Evolutionary conservation across 1,284 basidiomycete genomes (phyloP).

Genomic region (Ustilago xerochloae): DNA sequence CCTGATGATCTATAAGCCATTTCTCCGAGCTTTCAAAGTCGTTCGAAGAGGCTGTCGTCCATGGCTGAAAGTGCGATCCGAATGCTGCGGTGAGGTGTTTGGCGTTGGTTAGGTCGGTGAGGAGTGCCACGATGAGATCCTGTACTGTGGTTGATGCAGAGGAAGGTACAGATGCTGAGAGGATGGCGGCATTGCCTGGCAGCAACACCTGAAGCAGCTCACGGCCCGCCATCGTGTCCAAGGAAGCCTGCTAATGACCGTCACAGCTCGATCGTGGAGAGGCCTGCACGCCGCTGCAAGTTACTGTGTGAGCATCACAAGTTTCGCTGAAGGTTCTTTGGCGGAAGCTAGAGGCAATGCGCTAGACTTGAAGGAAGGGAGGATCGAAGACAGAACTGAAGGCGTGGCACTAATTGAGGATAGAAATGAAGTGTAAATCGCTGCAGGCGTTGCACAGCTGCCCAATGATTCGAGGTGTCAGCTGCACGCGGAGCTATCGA

Average conservation of each 20-base stretch:
- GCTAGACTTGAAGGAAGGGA: background rate
- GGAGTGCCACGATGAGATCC: slow-evolving; percentile 45
- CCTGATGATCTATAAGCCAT: slow-evolving; percentile 52
- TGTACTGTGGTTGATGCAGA: slow-evolving; percentile 27
- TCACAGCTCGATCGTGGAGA: too few relatives aligned
- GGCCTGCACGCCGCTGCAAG: too few relatives aligned
- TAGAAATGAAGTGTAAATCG: background rate
- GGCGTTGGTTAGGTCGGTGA: slow-evolving; percentile 46
- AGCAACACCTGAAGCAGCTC: slow-evolving; percentile 56
- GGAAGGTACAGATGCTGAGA: slow-evolving; percentile 48
- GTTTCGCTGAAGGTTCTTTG: too few relatives aligned
- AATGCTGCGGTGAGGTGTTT: slow-evolving; percentile 44
- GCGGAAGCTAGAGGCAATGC: too few relatives aligned
- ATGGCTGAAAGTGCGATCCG: slow-evolving; percentile 45
- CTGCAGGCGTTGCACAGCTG: too few relatives aligned
- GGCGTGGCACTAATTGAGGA: too few relatives aligned
- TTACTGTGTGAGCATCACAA: too few relatives aligned
- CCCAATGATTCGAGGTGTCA: too few relatives aligned
- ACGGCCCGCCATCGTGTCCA: slow-evolving; percentile 31
- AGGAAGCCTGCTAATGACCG: too few relatives aligned
- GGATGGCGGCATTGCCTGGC: slow-evolving; percentile 50
- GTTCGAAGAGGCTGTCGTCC: slow-evolving; percentile 38
- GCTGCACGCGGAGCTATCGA: background rate
- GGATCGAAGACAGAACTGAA: background rate
- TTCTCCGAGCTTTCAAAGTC: slow-evolving; percentile 44